Conservation (phyloP, 2,329 filamentous ascomycete genomes). For the Chrysoporthe austroafricana region DNA sequence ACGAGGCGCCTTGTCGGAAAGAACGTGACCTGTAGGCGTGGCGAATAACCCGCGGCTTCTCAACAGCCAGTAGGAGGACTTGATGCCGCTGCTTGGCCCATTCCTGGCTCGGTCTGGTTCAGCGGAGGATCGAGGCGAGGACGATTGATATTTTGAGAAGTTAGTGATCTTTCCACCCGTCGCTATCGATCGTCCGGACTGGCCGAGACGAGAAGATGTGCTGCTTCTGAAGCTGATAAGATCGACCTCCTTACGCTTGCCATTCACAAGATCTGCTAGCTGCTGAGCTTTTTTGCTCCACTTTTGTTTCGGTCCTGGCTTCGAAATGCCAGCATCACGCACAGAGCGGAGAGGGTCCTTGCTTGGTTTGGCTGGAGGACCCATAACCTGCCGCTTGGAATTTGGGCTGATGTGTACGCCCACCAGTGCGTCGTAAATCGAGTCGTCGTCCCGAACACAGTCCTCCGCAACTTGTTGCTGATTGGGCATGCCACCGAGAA, state of each 20-base stretch:
- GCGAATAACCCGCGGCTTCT: slow-evolving; percentile 26
- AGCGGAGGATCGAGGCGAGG: slow-evolving; percentile 27
- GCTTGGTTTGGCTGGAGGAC: slow-evolving; percentile 25
- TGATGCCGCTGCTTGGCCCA: slow-evolving; percentile 26
- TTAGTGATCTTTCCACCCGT: slow-evolving; percentile 26
- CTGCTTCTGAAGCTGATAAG: slow-evolving; percentile 29
- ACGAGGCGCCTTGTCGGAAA: slow-evolving; percentile 26
- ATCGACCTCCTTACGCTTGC: slow-evolving; percentile 28
- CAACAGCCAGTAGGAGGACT: slow-evolving; percentile 28
- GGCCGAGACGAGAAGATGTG: slow-evolving; percentile 27
- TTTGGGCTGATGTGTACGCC: slow-evolving; percentile 27
- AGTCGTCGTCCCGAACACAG: slow-evolving; percentile 40
- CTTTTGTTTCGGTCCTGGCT: slow-evolving; percentile 20
- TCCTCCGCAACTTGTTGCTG: slow-evolving; percentile 40
- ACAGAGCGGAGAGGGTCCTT: slow-evolving; percentile 28
- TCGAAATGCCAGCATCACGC: slow-evolving; percentile 23
- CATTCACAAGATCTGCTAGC: slow-evolving; percentile 23
- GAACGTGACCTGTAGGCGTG: slow-evolving; percentile 26
- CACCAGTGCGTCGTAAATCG: slow-evolving; percentile 27
- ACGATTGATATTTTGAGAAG: slow-evolving; percentile 28
- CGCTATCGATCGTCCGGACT: slow-evolving; percentile 25
- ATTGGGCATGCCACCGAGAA: slow-evolving; percentile 46
- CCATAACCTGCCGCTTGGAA: slow-evolving; percentile 25
- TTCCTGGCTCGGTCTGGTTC: slow-evolving; percentile 23
- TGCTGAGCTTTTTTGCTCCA: slow-evolving; percentile 27